phyloP scores from a whole-genome alignment of 176 grass and related monocot genomes.

The Eragrostis curvula region DNA sequence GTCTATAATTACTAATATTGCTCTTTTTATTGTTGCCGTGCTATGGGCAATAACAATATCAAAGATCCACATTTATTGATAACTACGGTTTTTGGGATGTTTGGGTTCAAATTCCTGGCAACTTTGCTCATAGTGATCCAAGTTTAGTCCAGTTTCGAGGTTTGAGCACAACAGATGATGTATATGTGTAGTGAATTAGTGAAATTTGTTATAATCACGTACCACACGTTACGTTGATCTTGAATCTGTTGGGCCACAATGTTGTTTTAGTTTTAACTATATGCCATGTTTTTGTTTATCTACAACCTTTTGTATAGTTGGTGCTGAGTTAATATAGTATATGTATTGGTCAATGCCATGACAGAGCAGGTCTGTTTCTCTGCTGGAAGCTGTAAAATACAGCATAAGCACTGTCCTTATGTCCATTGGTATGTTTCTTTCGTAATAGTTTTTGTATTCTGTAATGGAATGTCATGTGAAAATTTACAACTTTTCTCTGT shows the following conservation, averaged over 20 bases:
- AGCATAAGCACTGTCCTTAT: constrained; percentile 57
- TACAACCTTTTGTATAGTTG: constrained; percentile 29
- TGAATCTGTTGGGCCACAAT: not conserved
- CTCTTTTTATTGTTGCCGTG: not conserved
- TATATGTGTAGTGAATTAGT: constrained; percentile 22
- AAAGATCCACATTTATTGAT: not conserved
- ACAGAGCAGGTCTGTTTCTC: constrained; percentile 79
- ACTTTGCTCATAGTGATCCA: constrained; percentile 8
- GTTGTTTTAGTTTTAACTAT: constrained; percentile 1
- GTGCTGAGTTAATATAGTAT: constrained; percentile 29
- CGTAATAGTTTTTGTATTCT: constrained; percentile 6
- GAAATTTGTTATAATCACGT: constrained; percentile 17
- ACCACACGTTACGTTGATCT: not conserved
- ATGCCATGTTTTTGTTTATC: constrained; percentile 23
- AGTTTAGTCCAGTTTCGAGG: not conserved
- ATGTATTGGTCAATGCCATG: constrained; percentile 45
- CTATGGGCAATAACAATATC: constrained; percentile 4
- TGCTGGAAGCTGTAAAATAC: constrained; percentile 78
- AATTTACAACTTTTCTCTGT: constrained; percentile 27
- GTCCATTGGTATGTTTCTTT: constrained; percentile 70
- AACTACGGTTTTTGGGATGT: not conserved
- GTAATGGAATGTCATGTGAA: constrained; percentile 8
- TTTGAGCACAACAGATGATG: not conserved
- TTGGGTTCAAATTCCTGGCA: constrained; percentile 7
- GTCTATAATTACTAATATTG: not conserved